These are phyloP conservation scores for Dryadomyces quercivorus DNA, from an alignment of 2,329 filamentous ascomycete genomes.

Conservation along the genomic window DNA sequence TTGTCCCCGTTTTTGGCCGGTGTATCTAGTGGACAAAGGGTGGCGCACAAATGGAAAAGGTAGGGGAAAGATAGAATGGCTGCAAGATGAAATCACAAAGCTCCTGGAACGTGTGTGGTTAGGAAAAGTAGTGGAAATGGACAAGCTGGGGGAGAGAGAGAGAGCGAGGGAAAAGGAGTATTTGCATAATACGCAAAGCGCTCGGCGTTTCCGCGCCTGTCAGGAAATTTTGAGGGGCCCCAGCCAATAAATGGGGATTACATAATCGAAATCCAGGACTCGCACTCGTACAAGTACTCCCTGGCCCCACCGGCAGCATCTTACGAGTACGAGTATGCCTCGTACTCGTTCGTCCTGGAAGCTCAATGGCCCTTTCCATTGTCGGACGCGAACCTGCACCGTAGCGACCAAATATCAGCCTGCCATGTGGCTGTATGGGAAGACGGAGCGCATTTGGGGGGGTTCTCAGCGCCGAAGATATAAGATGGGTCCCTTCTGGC, in stretches of 20 bases:
- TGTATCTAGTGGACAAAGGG: too few species aligned
- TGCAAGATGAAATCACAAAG: neutral
- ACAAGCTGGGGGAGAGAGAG: neutral
- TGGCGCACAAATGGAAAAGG: neutral
- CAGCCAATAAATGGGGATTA: neutral
- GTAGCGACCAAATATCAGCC: too few species aligned
- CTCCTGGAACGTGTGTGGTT: neutral
- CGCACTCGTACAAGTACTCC: neutral
- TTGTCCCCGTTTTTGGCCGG: too few species aligned
- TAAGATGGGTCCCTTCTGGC: too few species aligned
- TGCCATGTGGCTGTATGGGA: neutral
- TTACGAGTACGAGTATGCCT: neutral
- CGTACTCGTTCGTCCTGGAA: too few species aligned
- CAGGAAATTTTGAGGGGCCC: slow-evolving; percentile 5
- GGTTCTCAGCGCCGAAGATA: too few species aligned
- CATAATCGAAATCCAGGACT: neutral
- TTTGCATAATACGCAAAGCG: slow-evolving; percentile 1
- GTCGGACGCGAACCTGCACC: neutral
- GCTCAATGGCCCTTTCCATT: neutral
- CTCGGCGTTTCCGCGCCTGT: slow-evolving; percentile 2
- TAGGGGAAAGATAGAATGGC: neutral
- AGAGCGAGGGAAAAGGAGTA: neutral
- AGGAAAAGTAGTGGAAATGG: neutral
- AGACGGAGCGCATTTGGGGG: neutral
- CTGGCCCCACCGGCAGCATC: neutral